Conservation (phyloP, 805 yeast species). For the Brettanomyces sp. region DNA sequence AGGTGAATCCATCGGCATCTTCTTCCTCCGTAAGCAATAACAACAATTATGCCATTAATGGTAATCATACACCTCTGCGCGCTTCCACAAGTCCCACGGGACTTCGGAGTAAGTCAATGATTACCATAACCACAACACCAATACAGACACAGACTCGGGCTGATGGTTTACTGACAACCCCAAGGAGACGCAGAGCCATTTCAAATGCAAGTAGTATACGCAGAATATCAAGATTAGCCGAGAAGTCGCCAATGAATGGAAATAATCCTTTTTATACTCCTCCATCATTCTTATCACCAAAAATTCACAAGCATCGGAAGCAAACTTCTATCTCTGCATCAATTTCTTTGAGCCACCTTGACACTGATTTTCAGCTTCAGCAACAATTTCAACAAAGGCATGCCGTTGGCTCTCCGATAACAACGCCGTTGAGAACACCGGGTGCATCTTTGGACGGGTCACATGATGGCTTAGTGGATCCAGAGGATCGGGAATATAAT, state of each 20-base stretch:
- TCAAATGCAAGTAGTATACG: constrained; percentile 5
- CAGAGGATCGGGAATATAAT: constrained; percentile 4
- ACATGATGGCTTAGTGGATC: constrained; percentile 5
- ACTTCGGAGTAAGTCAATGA: constrained; percentile 5
- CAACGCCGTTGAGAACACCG: constrained; percentile 23
- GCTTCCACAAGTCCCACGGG: constrained; percentile 11
- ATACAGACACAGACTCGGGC: constrained; percentile 16
- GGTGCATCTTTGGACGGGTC: constrained; percentile 4
- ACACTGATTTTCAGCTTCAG: constrained; percentile 22
- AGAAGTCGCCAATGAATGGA: constrained; percentile 28
- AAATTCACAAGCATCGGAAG: constrained; percentile 19
- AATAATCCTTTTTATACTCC: constrained; percentile 41
- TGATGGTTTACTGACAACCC: constrained; percentile 14
- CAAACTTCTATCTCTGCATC: constrained; percentile 25
- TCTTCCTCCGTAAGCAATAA: constrained; percentile 2
- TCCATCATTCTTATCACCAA: constrained; percentile 34
- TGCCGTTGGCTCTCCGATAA: constrained; percentile 15
- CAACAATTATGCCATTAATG: not conserved
- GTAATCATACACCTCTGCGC: constrained; percentile 13
- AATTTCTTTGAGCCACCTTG: constrained; percentile 22
- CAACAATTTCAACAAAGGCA: constrained; percentile 9
- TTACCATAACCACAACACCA: constrained; percentile 10
- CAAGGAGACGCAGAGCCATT: constrained; percentile 11
- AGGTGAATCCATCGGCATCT: constrained; percentile 1
- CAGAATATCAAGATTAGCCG: constrained; percentile 16